Evolutionary conservation across 1,284 basidiomycete species (phyloP).

Genomic region (Puccinia triticina): DNA sequence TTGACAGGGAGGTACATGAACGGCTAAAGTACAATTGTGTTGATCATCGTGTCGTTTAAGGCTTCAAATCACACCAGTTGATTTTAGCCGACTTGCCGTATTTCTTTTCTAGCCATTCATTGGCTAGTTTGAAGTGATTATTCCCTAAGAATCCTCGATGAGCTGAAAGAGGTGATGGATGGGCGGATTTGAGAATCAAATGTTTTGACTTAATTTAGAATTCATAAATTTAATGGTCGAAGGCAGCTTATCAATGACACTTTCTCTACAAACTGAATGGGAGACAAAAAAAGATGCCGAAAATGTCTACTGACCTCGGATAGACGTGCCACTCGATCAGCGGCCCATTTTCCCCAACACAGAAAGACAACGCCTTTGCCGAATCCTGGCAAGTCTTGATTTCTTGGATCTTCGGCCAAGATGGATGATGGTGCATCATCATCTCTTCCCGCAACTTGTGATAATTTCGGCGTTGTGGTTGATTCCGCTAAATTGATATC

Average conservation of each 20-base stretch:
- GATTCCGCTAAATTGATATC: neutral
- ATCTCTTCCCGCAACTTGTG: neutral
- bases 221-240: conserved; percentile 9
- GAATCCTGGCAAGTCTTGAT: conserved; percentile 26
- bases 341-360: conserved; percentile 60
- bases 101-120: conserved; percentile 58
- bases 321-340: conserved; percentile 57
- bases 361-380: conserved; percentile 60
- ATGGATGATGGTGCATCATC: neutral
- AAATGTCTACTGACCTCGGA: conserved; percentile 55
- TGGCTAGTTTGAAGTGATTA: conserved; percentile 60
- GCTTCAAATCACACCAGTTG: conserved; percentile 55
- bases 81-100: conserved; percentile 58
- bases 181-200: conserved; percentile 58
- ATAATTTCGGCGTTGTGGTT: neutral
- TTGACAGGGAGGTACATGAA: too few relatives aligned
- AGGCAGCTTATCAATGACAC: neutral
- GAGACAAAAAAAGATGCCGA: conserved; percentile 39
- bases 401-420: neutral
- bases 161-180: conserved; percentile 60
- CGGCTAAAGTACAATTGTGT: too few relatives aligned
- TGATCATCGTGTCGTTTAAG: neutral
- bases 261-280: neutral
- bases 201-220: conserved; percentile 54
- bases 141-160: conserved; percentile 60